Base-by-base conservation (phyloP, 2,329 filamentous ascomycete species). In the Curvularia lunata region DNA sequence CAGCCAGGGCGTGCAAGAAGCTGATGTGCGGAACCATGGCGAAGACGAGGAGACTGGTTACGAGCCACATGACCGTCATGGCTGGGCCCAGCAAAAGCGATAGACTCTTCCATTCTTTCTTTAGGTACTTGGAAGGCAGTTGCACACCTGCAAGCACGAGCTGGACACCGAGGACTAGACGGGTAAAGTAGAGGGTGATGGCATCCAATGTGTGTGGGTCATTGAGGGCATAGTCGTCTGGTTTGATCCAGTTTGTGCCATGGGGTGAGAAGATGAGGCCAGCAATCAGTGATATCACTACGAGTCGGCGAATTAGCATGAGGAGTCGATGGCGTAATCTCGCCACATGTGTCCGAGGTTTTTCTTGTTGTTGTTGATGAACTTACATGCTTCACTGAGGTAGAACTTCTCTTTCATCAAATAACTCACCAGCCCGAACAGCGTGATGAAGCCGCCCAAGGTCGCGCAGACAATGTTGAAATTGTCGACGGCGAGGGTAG, bases 371-470 rank as follows among this genome's bases (percentile, higher is more conserved):
- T 30, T 30, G 4, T 30, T 28, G 6, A 8, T n/a, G 18, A 9
- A 86, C 90, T 75, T 81, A 94, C 91, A 81, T 52, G 93, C 91
- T 84, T 97, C 93, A 1, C 92, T 96, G 1, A 97, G 84, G 74
- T 97, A 97, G 73, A 91, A 94, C 56, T 87, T 89, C 79, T 97
- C 93, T 73, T 97, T 97, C 72, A 91, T 84, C 18, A 97, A 84
- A 72, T 92, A 96, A 0, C 92, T 97, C 0, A 97, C 91, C 42
- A 97, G 80, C 3, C 92, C 92, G 71, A 96, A 97, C n/a, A 96
- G 66, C 0, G 91, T 92, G 61, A 97, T 88, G 79, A 96, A 97
- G 1, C 91, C 93, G 13, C 93, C 93, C 12, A 96, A 78, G 7
- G 91, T 85, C 52, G 90, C 88, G 72, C 91, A 87, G 53, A 92